Evolutionary conservation across 1,139 yeast species (phyloP), one percentile per base, ranked within the genome.

Genomic region (Debaryomycetaceae sp.): DNA sequence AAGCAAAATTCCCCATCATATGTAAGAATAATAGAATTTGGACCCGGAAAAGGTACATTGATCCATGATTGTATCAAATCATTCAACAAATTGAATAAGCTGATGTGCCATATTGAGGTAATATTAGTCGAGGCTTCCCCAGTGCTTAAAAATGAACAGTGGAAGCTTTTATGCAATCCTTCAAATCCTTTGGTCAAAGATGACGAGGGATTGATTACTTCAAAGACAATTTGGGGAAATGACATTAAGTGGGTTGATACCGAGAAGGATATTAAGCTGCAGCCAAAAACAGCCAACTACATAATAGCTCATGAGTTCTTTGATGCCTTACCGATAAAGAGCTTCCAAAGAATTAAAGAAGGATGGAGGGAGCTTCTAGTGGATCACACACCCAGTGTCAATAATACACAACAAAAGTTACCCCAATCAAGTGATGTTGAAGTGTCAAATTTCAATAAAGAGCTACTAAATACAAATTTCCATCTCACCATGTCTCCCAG

Each of bases 41-140:
- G 96, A 0, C 96, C 96, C 0, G 96, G 96, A 5, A 75, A 77
- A 55, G 96, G 96, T 1, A 87, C 96, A 0, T 66, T 88, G 53
- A 82, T 87, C 81, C 71, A 72, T 54, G 96, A 88, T 59, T 66
- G 78, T 38, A 59, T 88, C 50, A 63, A 64, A 9, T 66, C 76
- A 1, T 75, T 82, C 56, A 68, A 74, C 43, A 70, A 65, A 47
- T 67, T 81, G 39, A 57, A 61, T 11, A 58, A 66, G 14, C 57
- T 62, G 34, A 44, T 49, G 9, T 38, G 42, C 17, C 41, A 47
- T n/a, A 53, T 57, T 20, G 76, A 75, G 42, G 68, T 88, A 6
- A 71, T 78, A 13, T 57, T 88, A 64, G 78, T 88, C 23, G 96
- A 88, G 60, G 88, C 93, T 1, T 84, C 91, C 7, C 81, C 79